A percentile compares a stretch with the other conserved stretches of the same genome.
These are phyloP conservation scores for Zanthoxylum bungeanum DNA, from an alignment of 345 rosid genomes.

Conservation along the genomic window DNA sequence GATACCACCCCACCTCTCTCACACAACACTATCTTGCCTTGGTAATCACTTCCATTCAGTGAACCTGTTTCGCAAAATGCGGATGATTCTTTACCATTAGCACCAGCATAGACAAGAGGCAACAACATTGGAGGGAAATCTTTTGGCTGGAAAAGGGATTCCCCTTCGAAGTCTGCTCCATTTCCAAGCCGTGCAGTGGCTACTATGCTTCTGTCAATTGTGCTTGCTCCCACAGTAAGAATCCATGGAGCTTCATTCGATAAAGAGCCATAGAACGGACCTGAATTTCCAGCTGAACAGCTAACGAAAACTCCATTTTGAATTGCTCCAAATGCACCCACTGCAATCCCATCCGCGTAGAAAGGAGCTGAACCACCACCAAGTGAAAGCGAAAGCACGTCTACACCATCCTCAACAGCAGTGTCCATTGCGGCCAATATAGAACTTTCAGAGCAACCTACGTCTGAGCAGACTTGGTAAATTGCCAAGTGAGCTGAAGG, in stretches of 20 bases:
- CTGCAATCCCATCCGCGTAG: conserved; percentile 31
- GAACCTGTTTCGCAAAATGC: conserved; percentile 29
- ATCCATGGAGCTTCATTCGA: conserved; percentile 66
- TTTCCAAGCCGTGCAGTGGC: conserved; percentile 43
- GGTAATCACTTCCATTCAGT: conserved; percentile 19
- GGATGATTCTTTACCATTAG: conserved; percentile 18
- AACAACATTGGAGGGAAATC: conserved; percentile 27
- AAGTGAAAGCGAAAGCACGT: conserved; percentile 50
- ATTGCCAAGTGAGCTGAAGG: conserved; percentile 49
- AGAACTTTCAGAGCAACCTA: conserved; percentile 28
- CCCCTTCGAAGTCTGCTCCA: conserved; percentile 40
- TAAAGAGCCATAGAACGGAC: conserved; percentile 31
- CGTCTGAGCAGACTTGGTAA: conserved; percentile 39
- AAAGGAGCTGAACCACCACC: conserved; percentile 39
- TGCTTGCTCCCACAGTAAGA: conserved; percentile 57
- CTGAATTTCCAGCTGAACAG: conserved; percentile 51
- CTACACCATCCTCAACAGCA: conserved; percentile 53
- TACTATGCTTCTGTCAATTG: conserved; percentile 43
- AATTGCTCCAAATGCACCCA: conserved; percentile 43
- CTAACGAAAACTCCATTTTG: conserved; percentile 50
- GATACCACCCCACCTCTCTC: conserved; percentile 31
- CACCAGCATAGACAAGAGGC: conserved; percentile 45
- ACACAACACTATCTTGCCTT: conserved; percentile 48
- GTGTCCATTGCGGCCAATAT: conserved; percentile 53
- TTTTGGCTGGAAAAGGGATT: conserved; percentile 43